Base-by-base conservation (phyloP, 306 rosid species). In the Prunus campanulata region DNA sequence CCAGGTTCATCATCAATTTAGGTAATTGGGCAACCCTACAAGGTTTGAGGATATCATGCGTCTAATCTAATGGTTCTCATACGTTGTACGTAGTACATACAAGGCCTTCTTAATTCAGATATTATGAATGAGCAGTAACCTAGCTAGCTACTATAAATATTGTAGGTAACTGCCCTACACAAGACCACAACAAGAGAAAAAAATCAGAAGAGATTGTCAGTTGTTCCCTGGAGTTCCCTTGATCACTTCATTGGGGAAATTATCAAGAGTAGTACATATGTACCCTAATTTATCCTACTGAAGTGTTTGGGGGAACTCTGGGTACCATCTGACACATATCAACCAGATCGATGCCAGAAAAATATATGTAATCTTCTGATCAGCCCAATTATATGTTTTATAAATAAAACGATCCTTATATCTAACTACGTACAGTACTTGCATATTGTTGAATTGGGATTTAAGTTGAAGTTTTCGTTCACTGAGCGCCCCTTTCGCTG, bases 181-280 rank as follows among this genome's bases (percentile, higher is more conserved):
- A 60, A 24, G 35, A 56, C 29, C 62, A 56, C 62, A 20, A 11
- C 51, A 49, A 70, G 20, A 9, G 18, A 55, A 57, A n/a, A 8
- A 71, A 69, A 65, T 65, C 25, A 11, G 2, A 13, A n/a, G 64
- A 54, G 30, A 54, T 32, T 11, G n/a, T 79, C 73, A 75, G 78
- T 14, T 71, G 81, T 44, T 56, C 69, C 77, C 74, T 56, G 16
- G 66, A 71, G 85, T 81, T 81, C 74, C 78, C 78, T 2, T 32
- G 59, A 81, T 4, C 68, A 71, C 81, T 81, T 76, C 81, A 76
- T 9, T 71, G 59, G 52, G 80, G 19, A 18, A 19, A 42, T 52
- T 19, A 32, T 32, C 18, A 30, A 30, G 14, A 49, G 69, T 15
- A 22, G 19, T 8, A 3, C 30, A 16, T 16, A 42, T 64, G 14